Base-by-base conservation (phyloP, 106 monocot genomes). In the Allium cepa region DNA sequence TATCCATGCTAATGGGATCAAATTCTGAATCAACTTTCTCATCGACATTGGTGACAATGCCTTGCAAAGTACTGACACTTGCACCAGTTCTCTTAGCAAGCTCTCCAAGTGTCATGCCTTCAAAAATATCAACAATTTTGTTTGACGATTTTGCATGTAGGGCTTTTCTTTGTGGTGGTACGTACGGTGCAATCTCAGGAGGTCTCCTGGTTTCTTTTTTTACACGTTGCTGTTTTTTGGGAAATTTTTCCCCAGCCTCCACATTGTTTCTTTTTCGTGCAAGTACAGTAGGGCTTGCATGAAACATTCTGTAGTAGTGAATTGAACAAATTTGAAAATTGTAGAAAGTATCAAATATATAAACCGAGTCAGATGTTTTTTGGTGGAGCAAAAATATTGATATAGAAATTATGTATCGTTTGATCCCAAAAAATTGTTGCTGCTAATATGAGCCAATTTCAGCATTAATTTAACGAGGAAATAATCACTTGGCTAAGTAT, bases 101-200 rank as follows among this genome's bases (percentile, higher is more conserved):
- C 71, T 97, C 97, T 75, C 78, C 66, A 15, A 90, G 66, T 59
- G 97, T 89, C 84, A 97, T 97, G 64, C 97, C 97, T 81, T 97
- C 97, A 82, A 97, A 97, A 74, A 97, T 90, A 9, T 92, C 97
- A 72, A 92, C 46, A 22, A 77, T 92, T 80, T 82, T 92, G 74
- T 88, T 80, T 49, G 62, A 72, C 11, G 80, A 55, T 61, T 97
- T 92, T 14, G 15, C 17, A 64, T 60, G 13, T 61, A 75, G 50
- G 1, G 5, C 3, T 62, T 88, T 92, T 69, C 48, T 79, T 69
- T 71, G 86, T n/a, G 82, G 87, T 62, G 97, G 84, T 46, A 86
- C 73, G 69, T 97, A 97, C 51, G 85, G 88, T 51, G 73, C 75
- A 71, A 92, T 87, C 55, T 87, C 86, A 75, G 92, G 97, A 13